These are phyloP conservation scores for Talaromyces ruber DNA, from an alignment of 495 filamentous ascomycete genomes.

Conservation along the genomic window DNA sequence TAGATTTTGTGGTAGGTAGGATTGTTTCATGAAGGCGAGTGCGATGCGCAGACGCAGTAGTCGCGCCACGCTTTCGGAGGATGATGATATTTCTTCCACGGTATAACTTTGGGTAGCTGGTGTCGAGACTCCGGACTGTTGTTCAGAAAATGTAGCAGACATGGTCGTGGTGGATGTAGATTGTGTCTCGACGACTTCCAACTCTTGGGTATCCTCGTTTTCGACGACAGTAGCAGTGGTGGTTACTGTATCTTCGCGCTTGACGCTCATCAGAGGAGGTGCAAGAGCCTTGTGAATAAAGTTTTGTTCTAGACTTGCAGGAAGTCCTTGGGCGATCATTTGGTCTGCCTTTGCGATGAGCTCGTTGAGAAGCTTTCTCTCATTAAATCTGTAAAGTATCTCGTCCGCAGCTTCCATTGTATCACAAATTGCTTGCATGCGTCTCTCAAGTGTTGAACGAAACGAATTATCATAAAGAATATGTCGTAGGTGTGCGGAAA, in stretches of 20 bases:
- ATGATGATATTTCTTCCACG: slow-evolving; percentile 17
- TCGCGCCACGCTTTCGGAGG: slow-evolving; percentile 41
- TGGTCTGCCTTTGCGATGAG: slow-evolving; percentile 62
- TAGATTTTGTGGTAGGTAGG: slow-evolving; percentile 55
- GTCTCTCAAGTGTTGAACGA: slow-evolving; percentile 29
- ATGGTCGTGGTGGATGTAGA: slow-evolving; percentile 26
- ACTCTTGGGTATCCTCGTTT: slow-evolving; percentile 17
- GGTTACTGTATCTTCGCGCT: slow-evolving; percentile 30
- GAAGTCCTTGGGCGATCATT: slow-evolving; percentile 58
- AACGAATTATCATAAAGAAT: slow-evolving; percentile 43
- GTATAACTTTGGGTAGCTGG: slow-evolving; percentile 19
- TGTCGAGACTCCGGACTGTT: slow-evolving; percentile 19
- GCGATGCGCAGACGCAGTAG: slow-evolving; percentile 69
- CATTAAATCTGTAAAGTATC: slow-evolving; percentile 67
- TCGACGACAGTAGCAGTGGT: slow-evolving; percentile 8
- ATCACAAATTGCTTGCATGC: slow-evolving; percentile 65
- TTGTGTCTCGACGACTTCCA: slow-evolving; percentile 24
- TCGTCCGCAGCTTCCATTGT: slow-evolving; percentile 74
- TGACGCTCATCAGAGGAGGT: slow-evolving; percentile 59
- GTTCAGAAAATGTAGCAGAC: slow-evolving; percentile 29
- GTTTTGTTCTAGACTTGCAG: slow-evolving; percentile 75
- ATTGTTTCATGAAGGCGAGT: slow-evolving; percentile 64
- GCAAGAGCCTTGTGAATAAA: slow-evolving; percentile 72
- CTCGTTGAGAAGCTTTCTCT: slow-evolving; percentile 57
- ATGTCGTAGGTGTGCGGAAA: slow-evolving; percentile 46